Conservation (phyloP, 129 eudicot genomes). For the sunflower (Helianthus annuus) region HanXRQr2.0-SUNRISE NC_035449.2:3362489-3362988, state of each 20-base stretch:
- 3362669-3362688: slow-evolving; percentile 46
- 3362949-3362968: background rate
- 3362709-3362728: background rate
- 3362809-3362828: slow-evolving; percentile 13
- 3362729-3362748: slow-evolving; percentile 41
- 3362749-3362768: background rate
- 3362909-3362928: slow-evolving; percentile 31
- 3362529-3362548: slow-evolving; percentile 39
- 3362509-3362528: slow-evolving; percentile 57
- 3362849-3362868: slow-evolving; percentile 17
- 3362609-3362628: slow-evolving; percentile 21
- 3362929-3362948: slow-evolving; percentile 9
- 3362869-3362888: slow-evolving; percentile 33
- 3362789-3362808: slow-evolving; percentile 29
- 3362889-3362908: background rate
- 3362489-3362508: slow-evolving; percentile 43
- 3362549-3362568: slow-evolving; percentile 44
- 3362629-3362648: slow-evolving; percentile 85
- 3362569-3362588: slow-evolving; percentile 45
- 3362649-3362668: slow-evolving; percentile 92
- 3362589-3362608: slow-evolving; percentile 86
- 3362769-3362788: slow-evolving; percentile 13
- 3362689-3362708: no score
- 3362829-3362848: slow-evolving; percentile 20
- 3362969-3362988: background rate